Percentiles rank a stretch among this genome's conserved stretches.
These are phyloP conservation scores for Saccharomycopsis microspora DNA, from an alignment of 805 yeast species.

Conservation along the genomic window DNA sequence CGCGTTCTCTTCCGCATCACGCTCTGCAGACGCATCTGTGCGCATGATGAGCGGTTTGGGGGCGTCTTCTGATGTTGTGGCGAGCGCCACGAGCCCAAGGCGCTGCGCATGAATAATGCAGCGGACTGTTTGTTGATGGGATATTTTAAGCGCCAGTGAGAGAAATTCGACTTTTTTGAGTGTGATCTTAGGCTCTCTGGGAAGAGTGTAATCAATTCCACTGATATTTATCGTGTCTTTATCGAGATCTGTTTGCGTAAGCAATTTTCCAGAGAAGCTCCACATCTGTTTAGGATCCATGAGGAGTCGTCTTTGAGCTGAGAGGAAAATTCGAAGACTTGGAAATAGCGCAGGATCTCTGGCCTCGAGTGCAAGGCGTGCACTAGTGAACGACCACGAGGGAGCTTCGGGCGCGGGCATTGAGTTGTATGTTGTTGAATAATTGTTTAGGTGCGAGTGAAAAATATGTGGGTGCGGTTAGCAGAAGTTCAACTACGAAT, in stretches of 20 bases:
- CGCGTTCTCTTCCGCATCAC: too few relatives aligned
- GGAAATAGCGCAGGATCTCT: slow-evolving; percentile 5
- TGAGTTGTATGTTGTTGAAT: too few relatives aligned
- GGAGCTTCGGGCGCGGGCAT: neutral
- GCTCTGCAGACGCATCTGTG: too few relatives aligned
- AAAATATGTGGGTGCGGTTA: too few relatives aligned
- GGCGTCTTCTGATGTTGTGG: too few relatives aligned
- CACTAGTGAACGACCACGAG: slow-evolving; percentile 15
- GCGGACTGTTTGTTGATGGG: slow-evolving; percentile 26
- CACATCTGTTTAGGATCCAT: slow-evolving; percentile 1
- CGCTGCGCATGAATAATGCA: too few relatives aligned
- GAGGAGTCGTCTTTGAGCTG: neutral
- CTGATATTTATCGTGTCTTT: neutral
- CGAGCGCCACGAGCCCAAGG: too few relatives aligned
- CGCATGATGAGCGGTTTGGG: too few relatives aligned
- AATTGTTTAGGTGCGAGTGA: too few relatives aligned
- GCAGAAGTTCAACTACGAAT: too few relatives aligned
- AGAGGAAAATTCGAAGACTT: slow-evolving; percentile 4
- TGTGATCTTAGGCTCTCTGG: neutral
- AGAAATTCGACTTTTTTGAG: slow-evolving; percentile 5
- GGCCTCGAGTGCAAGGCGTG: slow-evolving; percentile 6
- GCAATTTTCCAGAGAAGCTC: too few relatives aligned
- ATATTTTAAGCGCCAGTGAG: slow-evolving; percentile 27
- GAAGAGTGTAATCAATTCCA: neutral
- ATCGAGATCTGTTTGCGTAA: neutral